Evolutionary conservation across 495 filamentous ascomycete genomes (phyloP), one percentile per base, ranked within the genome.

Genomic region (Hapsidospora chrysogenum): DNA sequence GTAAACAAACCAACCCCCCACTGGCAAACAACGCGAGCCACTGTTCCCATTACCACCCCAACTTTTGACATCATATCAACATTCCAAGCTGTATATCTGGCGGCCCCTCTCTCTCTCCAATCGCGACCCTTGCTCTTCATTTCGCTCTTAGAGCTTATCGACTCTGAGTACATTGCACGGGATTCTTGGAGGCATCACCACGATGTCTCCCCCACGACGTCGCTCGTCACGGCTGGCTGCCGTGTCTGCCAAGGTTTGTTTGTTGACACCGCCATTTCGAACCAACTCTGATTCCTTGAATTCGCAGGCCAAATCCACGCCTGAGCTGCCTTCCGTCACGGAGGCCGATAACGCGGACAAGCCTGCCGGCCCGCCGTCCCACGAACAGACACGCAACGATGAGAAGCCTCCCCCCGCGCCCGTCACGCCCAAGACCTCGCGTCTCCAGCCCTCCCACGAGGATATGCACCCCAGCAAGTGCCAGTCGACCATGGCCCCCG

Each of bases 381-480:
- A 31, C 42, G 28, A 11, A 16, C 26, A n/a, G n/a, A n/a, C n/a
- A n/a, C n/a, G n/a, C n/a, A n/a, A n/a, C n/a, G n/a, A n/a, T n/a
- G n/a, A n/a, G n/a, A n/a, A n/a, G n/a, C n/a, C n/a, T n/a, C n/a
- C n/a, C n/a, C n/a, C n/a, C n/a, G n/a, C 64, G 13, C 54, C 56
- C 32, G 63, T 59, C 0, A 56, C 60, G 13, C 46, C 51, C 18
- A 38, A 46, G 28, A 52, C 57, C n/a, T 60, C 58, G 9, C 54
- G 66, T 7, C 40, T 63, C 20, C 71, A 72, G 46, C 72, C 76
- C 3, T 54, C 74, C 29, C 61, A 60, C 35, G 66, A 72, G 22
- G 78, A 83, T 47, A 84, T 84, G 78, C 80, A 85, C 47, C 80
- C 80, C 26, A 79, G 72, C 65, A 77, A 77, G 49, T 70, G 64